Base-by-base conservation (phyloP, 805 yeast genomes). In the Wickerhamomyces ciferrii region DNA sequence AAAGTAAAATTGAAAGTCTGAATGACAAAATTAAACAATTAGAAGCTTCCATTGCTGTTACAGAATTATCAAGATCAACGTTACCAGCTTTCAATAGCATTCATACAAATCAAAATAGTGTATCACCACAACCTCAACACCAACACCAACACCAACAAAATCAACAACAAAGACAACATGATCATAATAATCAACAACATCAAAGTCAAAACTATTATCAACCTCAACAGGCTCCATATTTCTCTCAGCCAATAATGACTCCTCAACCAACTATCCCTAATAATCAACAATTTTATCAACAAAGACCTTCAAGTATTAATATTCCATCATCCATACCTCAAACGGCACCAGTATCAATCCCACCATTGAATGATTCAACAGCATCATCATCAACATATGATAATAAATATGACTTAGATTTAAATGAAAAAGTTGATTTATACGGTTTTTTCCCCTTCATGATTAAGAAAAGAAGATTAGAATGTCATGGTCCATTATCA, bases 401-500 rank as follows among this genome's bases (percentile, higher is more conserved):
- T n/a, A 9, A 17, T 14, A 34, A 34, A 10, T 54, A 53, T 19
- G 61, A 51, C 23, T 52, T 53, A 34, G 53, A 61, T 15, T 54
- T 61, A 0, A 58, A 67, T 19, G 79, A 72, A 13, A 47, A 48
- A 1, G 62, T 79, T 7, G 67, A 74, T 44, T 63, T 78, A 31
- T 72, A 68, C 48, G 76, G 75, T 2, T 68, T 67, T 51, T 51
- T 69, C 4, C 74, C 84, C 0, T 65, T 76, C 45, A 60, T 70
- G 43, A 49, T 68, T 17, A 67, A 66, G 24, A 70, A 67, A 42
- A 62, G 71, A 4, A 60, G 78, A 39, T 60, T 72, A 29, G 67
- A 69, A 48, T 71, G 72, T 52, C 73, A 70, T 58, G 85, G 84
- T 1, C 79, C 84, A 0, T 66, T 78, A 32, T 60, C 81, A 1